A percentile compares a stretch with the other conserved stretches of the same genome.
Conservation (phyloP, 2,329 filamentous ascomycete genomes). For the Gnomoniopsis sp. region DNA sequence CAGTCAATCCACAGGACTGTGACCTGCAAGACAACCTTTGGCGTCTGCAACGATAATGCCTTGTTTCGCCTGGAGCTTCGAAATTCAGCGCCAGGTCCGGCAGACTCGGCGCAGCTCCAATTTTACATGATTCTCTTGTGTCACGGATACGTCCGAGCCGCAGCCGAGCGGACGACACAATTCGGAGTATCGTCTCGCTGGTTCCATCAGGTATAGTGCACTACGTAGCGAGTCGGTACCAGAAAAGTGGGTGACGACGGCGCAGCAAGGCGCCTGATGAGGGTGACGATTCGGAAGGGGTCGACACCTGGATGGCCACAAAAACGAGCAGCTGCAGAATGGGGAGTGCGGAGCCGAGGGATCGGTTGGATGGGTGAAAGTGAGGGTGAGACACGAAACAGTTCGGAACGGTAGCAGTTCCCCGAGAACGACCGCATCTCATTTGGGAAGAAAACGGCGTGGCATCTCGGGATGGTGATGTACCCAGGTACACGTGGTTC, state of each 20-base stretch:
- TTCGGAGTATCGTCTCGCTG: not conserved
- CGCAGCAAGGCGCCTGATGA: not conserved
- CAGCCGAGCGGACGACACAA: not conserved
- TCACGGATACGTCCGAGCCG: not conserved
- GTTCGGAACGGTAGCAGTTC: not conserved
- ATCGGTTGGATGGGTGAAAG: not conserved
- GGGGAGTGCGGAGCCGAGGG: not conserved
- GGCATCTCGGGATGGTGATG: too few species aligned
- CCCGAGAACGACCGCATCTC: not conserved
- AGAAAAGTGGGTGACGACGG: not conserved
- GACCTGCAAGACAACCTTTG: not conserved
- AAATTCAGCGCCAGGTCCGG: not conserved
- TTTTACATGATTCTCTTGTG: not conserved
- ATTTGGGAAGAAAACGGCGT: too few species aligned
- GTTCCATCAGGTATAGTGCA: not conserved
- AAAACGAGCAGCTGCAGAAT: not conserved
- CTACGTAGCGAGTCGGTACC: not conserved
- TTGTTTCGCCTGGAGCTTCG: not conserved
- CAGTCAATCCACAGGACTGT: too few species aligned
- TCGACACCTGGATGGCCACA: not conserved
- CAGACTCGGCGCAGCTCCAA: not conserved
- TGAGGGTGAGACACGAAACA: constrained; percentile 9
- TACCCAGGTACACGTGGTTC: not conserved
- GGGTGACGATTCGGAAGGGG: not conserved
- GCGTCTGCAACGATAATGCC: not conserved